A percentile compares a stretch with the other conserved stretches of the same genome.
Evolutionary conservation across 2,329 filamentous ascomycete genomes (phyloP).

Genomic region (Xylaria sp.): DNA sequence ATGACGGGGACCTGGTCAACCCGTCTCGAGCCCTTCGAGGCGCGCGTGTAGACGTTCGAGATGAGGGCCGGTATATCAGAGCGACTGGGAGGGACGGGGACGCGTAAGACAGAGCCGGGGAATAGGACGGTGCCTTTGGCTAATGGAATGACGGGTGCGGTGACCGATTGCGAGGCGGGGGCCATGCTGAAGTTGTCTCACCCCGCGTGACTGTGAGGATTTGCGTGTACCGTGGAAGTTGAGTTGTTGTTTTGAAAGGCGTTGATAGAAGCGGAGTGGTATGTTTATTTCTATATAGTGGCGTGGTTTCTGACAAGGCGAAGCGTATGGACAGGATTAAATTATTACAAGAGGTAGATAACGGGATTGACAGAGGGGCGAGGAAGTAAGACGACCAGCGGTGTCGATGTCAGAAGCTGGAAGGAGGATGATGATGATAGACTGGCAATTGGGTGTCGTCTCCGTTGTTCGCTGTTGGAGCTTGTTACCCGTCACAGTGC

Average conservation of each 20-base stretch:
- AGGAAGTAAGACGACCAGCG: conserved; percentile 23
- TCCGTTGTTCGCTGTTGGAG: neutral
- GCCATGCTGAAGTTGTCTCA: conserved; percentile 45
- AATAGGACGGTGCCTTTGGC: conserved; percentile 83
- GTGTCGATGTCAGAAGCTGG: conserved; percentile 23
- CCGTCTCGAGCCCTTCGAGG: conserved; percentile 73
- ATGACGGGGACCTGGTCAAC: conserved; percentile 80
- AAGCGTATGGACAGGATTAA: neutral
- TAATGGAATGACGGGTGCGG: conserved; percentile 83
- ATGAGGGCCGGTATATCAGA: conserved; percentile 90
- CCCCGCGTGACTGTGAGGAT: neutral
- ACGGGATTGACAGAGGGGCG: neutral
- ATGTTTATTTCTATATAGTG: conserved; percentile 9
- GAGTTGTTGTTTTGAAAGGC: conserved; percentile 7
- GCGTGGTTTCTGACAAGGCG: neutral
- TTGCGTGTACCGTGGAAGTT: neutral
- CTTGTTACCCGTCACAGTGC: neutral
- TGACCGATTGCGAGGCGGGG: conserved; percentile 53
- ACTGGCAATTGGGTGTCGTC: neutral
- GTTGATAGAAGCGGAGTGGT: neutral
- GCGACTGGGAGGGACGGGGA: conserved; percentile 81
- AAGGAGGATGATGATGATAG: conserved; percentile 14
- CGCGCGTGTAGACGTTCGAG: conserved; percentile 83
- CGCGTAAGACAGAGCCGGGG: conserved; percentile 85
- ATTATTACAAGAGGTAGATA: conserved; percentile 26